These are phyloP conservation scores for Leonotis leonurus DNA, from an alignment of 257 asterid species.

Conservation along the genomic window DNA sequence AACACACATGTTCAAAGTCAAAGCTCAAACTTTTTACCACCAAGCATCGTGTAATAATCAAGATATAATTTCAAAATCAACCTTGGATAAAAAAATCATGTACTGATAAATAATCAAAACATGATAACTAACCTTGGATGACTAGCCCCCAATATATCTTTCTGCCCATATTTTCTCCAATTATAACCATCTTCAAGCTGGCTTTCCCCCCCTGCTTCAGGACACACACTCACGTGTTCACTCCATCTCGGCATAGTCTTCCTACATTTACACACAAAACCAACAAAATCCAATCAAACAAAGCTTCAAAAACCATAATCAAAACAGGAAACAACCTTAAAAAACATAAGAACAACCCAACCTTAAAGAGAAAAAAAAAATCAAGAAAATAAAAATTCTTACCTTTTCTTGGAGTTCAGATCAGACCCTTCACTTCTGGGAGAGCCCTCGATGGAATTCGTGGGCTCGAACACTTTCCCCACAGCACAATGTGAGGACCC, in stretches of 20 bases:
- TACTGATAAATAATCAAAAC: not conserved
- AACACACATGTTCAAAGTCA: not conserved
- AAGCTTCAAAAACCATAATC: not conserved
- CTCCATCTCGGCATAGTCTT: slow-evolving; percentile 50
- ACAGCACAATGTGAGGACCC: slow-evolving; percentile 11
- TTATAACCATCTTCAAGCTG: slow-evolving; percentile 55
- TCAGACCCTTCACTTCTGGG: slow-evolving; percentile 39
- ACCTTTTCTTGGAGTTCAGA: slow-evolving; percentile 51
- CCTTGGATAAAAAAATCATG: not conserved
- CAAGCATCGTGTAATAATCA: not conserved
- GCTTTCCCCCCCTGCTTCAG: slow-evolving; percentile 41
- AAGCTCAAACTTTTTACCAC: too few relatives aligned
- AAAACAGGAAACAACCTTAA: too few relatives aligned
- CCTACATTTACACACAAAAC: slow-evolving; percentile 34
- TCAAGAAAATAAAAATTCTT: not conserved
- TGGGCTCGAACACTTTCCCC: slow-evolving; percentile 12
- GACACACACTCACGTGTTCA: slow-evolving; percentile 38
- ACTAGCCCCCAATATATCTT: slow-evolving; percentile 66
- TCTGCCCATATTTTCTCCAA: slow-evolving; percentile 97
- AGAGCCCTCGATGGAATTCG: slow-evolving; percentile 24
- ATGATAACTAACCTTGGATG: slow-evolving; percentile 56
- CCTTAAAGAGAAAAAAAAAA: not conserved
- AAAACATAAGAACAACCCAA: not conserved
- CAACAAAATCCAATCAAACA: not conserved
- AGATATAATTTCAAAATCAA: not conserved